Base-by-base conservation (phyloP, 495 filamentous ascomycete genomes). In the Xylaria bambusicola region DNA sequence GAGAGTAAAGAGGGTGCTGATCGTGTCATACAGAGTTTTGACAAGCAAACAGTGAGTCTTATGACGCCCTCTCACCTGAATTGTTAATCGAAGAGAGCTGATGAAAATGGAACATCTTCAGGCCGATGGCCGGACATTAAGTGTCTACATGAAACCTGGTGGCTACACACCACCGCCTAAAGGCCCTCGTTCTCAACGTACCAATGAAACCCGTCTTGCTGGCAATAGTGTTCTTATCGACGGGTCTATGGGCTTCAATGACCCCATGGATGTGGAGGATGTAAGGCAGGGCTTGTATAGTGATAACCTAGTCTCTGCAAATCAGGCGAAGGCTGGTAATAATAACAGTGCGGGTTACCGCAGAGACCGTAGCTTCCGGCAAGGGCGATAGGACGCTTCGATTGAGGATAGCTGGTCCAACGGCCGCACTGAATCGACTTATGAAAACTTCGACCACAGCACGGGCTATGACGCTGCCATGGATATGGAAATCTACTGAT, bases 41-140 rank as follows among this genome's bases (percentile, higher is more conserved):
- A 98, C 73, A 88, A 91, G 64, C 87, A 95, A 70, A 90, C 84
- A 71, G 93, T 96, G 73, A 66, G 80, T 63, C 42, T 12, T 6
- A n/a, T 41, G 36, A 31, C 10, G 29, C 5, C 21, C 42, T 41
- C 18, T 24, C 38, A 24, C 21, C 55, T 57, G 6, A 10, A 9
- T 36, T 10, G 10, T 13, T 20, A 26, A 33, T 18, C 24, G 52
- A 55, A 31, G 38, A 41, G 52, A 26, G 17, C 41, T 63, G 44
- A 59, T 54, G 20, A 51, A 47, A 31, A 20, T 7, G 48, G 6
- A n/a, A 41, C 48, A 7, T 13, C 56, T 3, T 40, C 61, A 96
- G 91, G 92, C 92, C 53, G 92, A 97, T 63, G 91, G 93, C n/a
- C 82, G 90, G 55, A 67, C 91, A 10, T 80, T 98, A 6, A 82